A percentile compares a stretch with the other conserved stretches of the same genome.
Conservation (phyloP, 1,284 basidiomycete genomes). For the Austroboletus sp. region DNA sequence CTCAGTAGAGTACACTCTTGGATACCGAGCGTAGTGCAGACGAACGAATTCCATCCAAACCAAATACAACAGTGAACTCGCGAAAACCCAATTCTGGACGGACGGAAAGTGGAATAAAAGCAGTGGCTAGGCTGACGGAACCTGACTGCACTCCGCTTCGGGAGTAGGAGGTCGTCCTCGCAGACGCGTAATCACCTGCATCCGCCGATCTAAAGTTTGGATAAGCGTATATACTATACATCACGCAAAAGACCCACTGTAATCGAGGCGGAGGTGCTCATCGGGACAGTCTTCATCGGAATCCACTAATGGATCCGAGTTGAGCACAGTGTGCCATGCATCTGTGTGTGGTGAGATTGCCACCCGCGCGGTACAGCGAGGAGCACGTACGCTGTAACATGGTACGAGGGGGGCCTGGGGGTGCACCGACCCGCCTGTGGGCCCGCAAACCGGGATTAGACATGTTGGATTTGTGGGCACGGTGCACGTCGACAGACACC, state of each 20-base stretch:
- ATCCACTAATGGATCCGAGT: constrained; percentile 59
- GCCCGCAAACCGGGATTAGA: constrained; percentile 21
- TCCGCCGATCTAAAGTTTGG: constrained; percentile 42
- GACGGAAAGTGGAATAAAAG: neutral
- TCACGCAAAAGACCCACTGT: constrained; percentile 41
- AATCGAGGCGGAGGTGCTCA: constrained; percentile 57
- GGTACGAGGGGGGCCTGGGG: constrained; percentile 29
- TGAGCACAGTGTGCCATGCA: constrained; percentile 60
- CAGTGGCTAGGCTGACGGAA: constrained; percentile 10
- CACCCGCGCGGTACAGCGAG: constrained; percentile 18
- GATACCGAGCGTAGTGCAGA: constrained; percentile 10
- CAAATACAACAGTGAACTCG: constrained; percentile 4
- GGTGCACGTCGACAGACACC: constrained; percentile 25
- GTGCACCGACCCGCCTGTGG: constrained; percentile 23
- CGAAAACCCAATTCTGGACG: neutral
- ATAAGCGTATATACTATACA: constrained; percentile 2
- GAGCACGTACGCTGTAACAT: constrained; percentile 49
- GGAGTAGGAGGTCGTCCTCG: constrained; percentile 46
- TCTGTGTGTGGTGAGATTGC: constrained; percentile 50
- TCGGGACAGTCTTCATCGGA: constrained; percentile 66
- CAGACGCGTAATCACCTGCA: constrained; percentile 52
- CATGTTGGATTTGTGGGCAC: constrained; percentile 22
- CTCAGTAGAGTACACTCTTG: constrained; percentile 24
- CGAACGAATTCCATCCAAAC: constrained; percentile 2
- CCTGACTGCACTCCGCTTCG: constrained; percentile 28